Percentiles rank a stretch among this genome's conserved stretches.
These are phyloP conservation scores for Cordyceps cateniannulata DNA, from an alignment of 2,329 filamentous ascomycete species.

Conservation along the genomic window DNA sequence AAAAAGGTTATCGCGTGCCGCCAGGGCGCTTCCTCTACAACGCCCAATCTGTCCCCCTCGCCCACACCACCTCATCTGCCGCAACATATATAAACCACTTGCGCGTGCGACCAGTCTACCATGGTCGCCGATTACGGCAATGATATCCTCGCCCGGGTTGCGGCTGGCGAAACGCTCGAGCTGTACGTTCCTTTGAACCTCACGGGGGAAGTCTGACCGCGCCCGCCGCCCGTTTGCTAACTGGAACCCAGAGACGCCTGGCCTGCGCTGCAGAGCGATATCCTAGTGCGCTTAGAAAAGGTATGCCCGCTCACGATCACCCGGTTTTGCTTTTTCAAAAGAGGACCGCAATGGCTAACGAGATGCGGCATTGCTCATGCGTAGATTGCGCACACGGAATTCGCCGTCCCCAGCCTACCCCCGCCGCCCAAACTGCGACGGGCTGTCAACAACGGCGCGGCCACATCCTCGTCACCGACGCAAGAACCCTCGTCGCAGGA, in stretches of 20 bases:
- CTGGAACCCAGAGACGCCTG: conserved; percentile 54
- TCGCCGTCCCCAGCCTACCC: conserved; percentile 61
- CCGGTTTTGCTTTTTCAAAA: background rate
- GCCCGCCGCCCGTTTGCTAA: conserved; percentile 7
- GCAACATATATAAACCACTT: background rate
- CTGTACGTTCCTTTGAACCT: conserved; percentile 38
- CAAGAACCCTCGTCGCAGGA: conserved; percentile 45
- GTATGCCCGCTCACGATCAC: conserved; percentile 24
- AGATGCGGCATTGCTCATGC: too few species aligned
- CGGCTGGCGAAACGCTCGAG: conserved; percentile 46
- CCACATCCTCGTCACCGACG: conserved; percentile 38
- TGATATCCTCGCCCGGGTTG: conserved; percentile 40
- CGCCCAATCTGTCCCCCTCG: background rate
- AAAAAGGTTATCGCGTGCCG: conserved; percentile 3
- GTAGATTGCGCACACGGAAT: conserved; percentile 70
- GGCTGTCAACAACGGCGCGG: conserved; percentile 15
- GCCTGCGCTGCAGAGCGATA: conserved; percentile 57
- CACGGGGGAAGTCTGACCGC: background rate
- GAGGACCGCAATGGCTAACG: background rate
- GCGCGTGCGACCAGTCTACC: conserved; percentile 16
- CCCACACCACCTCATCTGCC: background rate
- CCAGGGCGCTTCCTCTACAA: background rate
- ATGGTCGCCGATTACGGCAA: conserved; percentile 54
- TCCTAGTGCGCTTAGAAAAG: conserved; percentile 63
- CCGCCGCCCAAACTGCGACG: conserved; percentile 34